Base-by-base conservation (phyloP, 1,284 basidiomycete genomes). In the Malassezia dermatis region DNA sequence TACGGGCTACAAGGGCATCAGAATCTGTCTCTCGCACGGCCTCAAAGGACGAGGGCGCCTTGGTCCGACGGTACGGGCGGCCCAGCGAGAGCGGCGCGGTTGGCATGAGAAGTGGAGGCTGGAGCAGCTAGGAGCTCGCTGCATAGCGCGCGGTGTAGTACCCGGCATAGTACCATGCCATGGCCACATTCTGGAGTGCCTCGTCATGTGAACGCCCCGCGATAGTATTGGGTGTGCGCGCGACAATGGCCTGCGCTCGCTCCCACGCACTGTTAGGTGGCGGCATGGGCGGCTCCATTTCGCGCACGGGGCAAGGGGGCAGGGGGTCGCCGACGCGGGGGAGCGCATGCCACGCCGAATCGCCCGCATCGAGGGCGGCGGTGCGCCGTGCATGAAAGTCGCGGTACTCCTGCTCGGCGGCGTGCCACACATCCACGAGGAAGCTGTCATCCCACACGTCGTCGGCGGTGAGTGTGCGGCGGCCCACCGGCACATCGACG, bases 361-460 rank as follows among this genome's bases (percentile, higher is more conserved):
- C 42, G 11, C 30, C 34, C 4, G 17, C 35, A 32, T 56, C 48
- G 11, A 51, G 28, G 2, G 42, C 43, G 3, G 35, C 54, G 7
- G 30, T 40, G 23, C 54, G 48, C 7, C 19, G 48, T 10, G 40
- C 35, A n/a, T 57, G 54, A 41, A 57, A 60, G 12, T 40, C 41
- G 35, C 37, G 49, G 43, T 62, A 60, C 37, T 62, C 60, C 27
- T 50, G 34, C 39, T 54, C 49, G 12, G 58, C 54, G 12, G 53
- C 51, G 28, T 60, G 24, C 58, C 60, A 62, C 5, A 49, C 50
- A 15, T 59, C 55, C 31, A 57, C 23, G 4, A 62, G 47, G n/a
- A 48, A 53, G 6, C 19, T 40, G 43, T 62, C 60, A 51, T 62
- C 60, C 60, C 60, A 62, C 3, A 62, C 43, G 8, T 62, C 58